A percentile compares a stretch with the other conserved stretches of the same genome.
phyloP scores from a whole-genome alignment of 2,329 filamentous ascomycete species.

The Daldinia eschscholtzii region DNA sequence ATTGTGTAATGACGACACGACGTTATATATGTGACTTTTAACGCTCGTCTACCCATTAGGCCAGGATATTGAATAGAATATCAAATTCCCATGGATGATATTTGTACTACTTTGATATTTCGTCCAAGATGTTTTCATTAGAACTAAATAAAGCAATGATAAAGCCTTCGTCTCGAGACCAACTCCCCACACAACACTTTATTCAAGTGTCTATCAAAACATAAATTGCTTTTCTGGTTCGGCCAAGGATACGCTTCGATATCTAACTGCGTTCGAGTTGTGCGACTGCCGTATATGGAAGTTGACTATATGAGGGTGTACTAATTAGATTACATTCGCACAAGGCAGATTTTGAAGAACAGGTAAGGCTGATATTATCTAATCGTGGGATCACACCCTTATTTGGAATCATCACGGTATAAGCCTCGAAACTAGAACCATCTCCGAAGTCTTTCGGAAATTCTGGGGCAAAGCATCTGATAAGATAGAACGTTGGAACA shows the following conservation, averaged over 20 bases:
- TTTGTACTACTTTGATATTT: not conserved
- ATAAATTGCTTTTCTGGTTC: not conserved
- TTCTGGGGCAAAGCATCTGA: not conserved
- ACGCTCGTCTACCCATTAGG: not conserved
- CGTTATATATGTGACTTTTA: not conserved
- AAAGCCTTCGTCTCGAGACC: not conserved
- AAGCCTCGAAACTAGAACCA: not conserved
- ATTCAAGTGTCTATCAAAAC: not conserved
- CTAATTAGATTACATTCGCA: conserved; percentile 3
- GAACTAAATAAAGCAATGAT: not conserved
- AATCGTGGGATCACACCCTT: not conserved
- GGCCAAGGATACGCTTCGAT: not conserved
- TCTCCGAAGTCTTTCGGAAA: not conserved
- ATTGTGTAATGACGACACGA: not conserved
- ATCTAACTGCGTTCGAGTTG: not conserved
- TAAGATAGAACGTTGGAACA: not conserved
- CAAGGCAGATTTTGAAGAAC: not conserved
- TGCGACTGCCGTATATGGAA: not conserved
- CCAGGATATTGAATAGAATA: not conserved
- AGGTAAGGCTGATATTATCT: conserved; percentile 1
- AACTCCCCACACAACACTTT: not conserved
- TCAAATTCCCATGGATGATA: not conserved
- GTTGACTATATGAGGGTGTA: not conserved
- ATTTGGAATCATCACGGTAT: not conserved
- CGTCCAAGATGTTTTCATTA: not conserved